These are phyloP conservation scores for Nymphaea colorata DNA, from an alignment of 164 flowering plant species.

Conservation along the genomic window DNA sequence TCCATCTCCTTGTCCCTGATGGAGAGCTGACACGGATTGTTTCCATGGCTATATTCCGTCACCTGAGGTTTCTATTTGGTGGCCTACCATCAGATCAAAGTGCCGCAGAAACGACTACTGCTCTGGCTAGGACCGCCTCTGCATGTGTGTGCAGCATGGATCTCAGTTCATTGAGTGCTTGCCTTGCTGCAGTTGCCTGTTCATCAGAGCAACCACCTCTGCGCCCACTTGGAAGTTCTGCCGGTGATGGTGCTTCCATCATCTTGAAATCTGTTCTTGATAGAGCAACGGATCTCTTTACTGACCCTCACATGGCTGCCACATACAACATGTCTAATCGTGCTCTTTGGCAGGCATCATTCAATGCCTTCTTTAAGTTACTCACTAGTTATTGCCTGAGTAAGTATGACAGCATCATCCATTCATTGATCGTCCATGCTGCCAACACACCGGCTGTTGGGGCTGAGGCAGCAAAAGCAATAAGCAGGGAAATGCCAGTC, in stretches of 20 bases:
- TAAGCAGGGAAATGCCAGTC: slow-evolving; percentile 77
- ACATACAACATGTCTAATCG: slow-evolving; percentile 39
- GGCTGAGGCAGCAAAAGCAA: slow-evolving; percentile 54
- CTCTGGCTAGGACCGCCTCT: slow-evolving; percentile 47
- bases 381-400: slow-evolving; percentile 69
- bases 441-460: slow-evolving; percentile 25
- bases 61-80: slow-evolving; percentile 83
- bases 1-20: slow-evolving; percentile 67
- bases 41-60: slow-evolving; percentile 91
- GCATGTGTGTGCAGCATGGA: slow-evolving; percentile 60
- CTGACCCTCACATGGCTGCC: slow-evolving; percentile 40
- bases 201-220: slow-evolving; percentile 91
- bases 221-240: slow-evolving; percentile 78
- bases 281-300: slow-evolving; percentile 68
- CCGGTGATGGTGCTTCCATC: slow-evolving; percentile 82
- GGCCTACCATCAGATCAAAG: slow-evolving; percentile 48
- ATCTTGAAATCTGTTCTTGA: slow-evolving; percentile 68
- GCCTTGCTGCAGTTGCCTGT: slow-evolving; percentile 90
- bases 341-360: slow-evolving; percentile 84
- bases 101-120: slow-evolving; percentile 40
- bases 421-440: slow-evolving; percentile 35
- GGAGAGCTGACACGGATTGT: slow-evolving; percentile 68
- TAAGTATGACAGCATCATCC: slow-evolving; percentile 70
- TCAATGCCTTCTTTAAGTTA: slow-evolving; percentile 75
- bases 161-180: slow-evolving; percentile 72